These are phyloP conservation scores for Bretschneidera sinensis DNA, from an alignment of 345 rosid species.

Conservation along the genomic window DNA sequence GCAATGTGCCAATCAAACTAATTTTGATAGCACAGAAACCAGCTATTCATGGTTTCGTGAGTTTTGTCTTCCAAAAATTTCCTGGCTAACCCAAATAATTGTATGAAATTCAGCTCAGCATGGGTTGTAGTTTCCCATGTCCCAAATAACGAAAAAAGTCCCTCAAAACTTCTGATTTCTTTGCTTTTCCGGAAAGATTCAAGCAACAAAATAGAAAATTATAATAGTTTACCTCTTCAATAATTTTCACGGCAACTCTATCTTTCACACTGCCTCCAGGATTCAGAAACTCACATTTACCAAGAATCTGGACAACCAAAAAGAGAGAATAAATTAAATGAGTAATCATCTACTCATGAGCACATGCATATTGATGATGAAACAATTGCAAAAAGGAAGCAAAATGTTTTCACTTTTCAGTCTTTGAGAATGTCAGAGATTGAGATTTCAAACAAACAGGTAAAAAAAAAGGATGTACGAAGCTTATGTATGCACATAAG, in stretches of 20 bases:
- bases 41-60: too few species aligned
- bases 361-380: not conserved
- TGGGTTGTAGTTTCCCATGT: too few species aligned
- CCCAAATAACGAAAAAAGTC: too few species aligned
- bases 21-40: too few species aligned
- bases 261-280: conserved; percentile 99
- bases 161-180: too few species aligned
- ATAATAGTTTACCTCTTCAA: conserved; percentile 62
- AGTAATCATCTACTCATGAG: not conserved
- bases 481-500: not conserved
- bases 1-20: too few species aligned
- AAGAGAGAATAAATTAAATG: not conserved
- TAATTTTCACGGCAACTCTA: conserved; percentile 82
- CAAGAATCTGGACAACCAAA: conserved; percentile 61
- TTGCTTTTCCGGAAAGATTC: too few species aligned
- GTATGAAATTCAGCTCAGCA: too few species aligned
- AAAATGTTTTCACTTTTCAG: not conserved
- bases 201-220: too few species aligned
- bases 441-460: not conserved
- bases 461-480: not conserved
- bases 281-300: conserved; percentile 90
- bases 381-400: not conserved
- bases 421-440: not conserved
- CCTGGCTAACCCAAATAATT: too few species aligned
- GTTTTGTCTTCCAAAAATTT: too few species aligned